Percentiles rank a stretch among this genome's conserved stretches.
Evolutionary conservation across 441 rosid species (phyloP).

Genomic region (Pelargonium citronellum): DNA sequence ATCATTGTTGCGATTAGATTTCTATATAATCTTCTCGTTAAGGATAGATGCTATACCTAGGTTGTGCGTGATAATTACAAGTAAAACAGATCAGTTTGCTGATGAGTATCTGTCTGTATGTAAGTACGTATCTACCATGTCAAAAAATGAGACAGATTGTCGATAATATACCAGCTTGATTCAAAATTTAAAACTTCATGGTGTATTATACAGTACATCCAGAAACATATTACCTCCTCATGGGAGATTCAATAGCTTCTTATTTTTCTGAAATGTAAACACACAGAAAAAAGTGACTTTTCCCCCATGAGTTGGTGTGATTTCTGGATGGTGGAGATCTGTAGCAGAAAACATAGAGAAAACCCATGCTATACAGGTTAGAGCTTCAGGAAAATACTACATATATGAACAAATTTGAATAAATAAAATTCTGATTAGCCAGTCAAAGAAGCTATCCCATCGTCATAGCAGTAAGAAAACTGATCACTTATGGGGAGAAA

Average conservation of each 20-base stretch:
- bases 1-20: neutral
- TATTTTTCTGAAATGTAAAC: constrained; percentile 36
- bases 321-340: constrained; percentile 19
- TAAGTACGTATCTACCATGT: neutral
- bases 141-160: neutral
- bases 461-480: constrained; percentile 33
- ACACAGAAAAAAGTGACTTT: constrained; percentile 33
- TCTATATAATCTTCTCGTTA: neutral
- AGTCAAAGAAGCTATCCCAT: constrained; percentile 35
- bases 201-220: constrained; percentile 35
- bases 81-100: neutral
- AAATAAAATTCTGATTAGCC: constrained; percentile 54
- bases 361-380: constrained; percentile 35
- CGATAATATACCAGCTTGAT: constrained; percentile 7
- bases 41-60: neutral
- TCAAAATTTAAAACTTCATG: constrained; percentile 22
- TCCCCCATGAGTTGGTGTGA: constrained; percentile 35
- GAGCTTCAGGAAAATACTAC: constrained; percentile 33
- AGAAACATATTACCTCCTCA: constrained; percentile 28
- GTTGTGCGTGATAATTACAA: neutral
- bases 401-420: constrained; percentile 43
- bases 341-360: constrained; percentile 34
- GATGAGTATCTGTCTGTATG: neutral
- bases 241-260: constrained; percentile 29
- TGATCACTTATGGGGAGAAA: constrained; percentile 33